phyloP scores from a whole-genome alignment of 345 rosid species.

The Dovyalis caffra region DNA sequence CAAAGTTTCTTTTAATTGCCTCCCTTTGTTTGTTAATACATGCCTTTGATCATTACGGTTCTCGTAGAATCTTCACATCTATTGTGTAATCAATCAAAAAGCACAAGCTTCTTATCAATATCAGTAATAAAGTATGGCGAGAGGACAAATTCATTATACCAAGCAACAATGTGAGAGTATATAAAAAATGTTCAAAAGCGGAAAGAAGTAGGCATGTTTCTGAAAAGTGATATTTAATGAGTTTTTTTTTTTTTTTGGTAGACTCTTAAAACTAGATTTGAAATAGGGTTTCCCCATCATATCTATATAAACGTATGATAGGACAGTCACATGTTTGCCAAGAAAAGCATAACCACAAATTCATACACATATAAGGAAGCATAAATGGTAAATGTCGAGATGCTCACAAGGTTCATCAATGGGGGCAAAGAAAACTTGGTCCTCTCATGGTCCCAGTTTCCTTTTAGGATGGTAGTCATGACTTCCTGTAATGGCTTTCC shows the following conservation, averaged over 20 bases:
- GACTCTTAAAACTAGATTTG: not conserved
- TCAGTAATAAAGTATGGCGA: slow-evolving; percentile 2
- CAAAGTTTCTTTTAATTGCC: not conserved
- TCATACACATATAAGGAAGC: not conserved
- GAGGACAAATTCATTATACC: not conserved
- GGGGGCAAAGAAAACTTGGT: slow-evolving; percentile 89
- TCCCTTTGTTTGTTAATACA: not conserved
- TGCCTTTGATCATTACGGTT: not conserved
- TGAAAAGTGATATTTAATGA: not conserved
- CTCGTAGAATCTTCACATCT: not conserved
- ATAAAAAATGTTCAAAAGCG: not conserved
- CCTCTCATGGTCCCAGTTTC: slow-evolving; percentile 88
- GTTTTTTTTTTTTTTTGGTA: not conserved
- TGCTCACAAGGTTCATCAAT: slow-evolving; percentile 61
- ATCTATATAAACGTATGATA: not conserved
- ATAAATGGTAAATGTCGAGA: not conserved
- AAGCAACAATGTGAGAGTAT: not conserved
- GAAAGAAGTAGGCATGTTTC: not conserved
- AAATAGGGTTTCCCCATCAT: not conserved
- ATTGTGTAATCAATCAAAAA: not conserved
- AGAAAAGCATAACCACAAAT: not conserved
- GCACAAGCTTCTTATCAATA: not conserved
- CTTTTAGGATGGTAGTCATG: slow-evolving; percentile 54
- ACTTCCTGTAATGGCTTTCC: slow-evolving; percentile 62
- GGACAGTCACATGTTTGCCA: not conserved